These are phyloP conservation scores for Neurospora intermedia DNA, from an alignment of 495 filamentous ascomycete genomes.

Conservation along the genomic window DNA sequence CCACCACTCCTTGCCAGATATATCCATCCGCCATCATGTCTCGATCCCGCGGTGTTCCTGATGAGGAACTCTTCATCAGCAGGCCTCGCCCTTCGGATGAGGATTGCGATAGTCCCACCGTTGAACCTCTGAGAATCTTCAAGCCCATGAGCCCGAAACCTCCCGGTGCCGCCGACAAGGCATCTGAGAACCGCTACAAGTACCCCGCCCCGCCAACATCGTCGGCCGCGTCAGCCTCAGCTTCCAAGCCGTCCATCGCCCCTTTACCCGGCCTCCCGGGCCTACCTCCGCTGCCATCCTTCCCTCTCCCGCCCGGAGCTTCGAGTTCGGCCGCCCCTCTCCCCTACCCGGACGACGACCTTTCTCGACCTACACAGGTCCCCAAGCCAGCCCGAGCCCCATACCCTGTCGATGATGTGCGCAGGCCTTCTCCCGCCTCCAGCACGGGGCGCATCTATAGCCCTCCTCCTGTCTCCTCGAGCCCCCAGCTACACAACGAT, in stretches of 20 bases:
- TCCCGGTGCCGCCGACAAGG: constrained; percentile 21
- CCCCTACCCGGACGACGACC: constrained; percentile 70
- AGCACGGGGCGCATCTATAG: constrained; percentile 24
- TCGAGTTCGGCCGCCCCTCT: constrained; percentile 54
- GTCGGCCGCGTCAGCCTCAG: constrained; percentile 21
- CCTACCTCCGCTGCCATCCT: constrained; percentile 34
- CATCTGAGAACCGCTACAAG: constrained; percentile 23
- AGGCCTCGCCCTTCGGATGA: constrained; percentile 33
- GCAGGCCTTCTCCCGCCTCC: constrained; percentile 20
- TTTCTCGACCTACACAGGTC: constrained; percentile 26
- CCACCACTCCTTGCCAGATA: constrained; percentile 1
- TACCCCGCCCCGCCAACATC: constrained; percentile 39
- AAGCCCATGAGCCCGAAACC: constrained; percentile 51
- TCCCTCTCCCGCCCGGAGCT: constrained; percentile 49
- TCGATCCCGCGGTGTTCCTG: constrained; percentile 42
- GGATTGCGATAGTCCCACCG: constrained; percentile 55
- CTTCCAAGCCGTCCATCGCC: constrained; percentile 18
- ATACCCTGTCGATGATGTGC: constrained; percentile 36
- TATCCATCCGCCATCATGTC: constrained; percentile 24
- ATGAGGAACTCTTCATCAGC: constrained; percentile 71
- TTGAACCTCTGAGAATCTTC: constrained; percentile 79
- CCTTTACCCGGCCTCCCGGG: constrained; percentile 5
- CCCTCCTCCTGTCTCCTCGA: constrained; percentile 24
- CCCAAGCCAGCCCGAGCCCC: constrained; percentile 31
- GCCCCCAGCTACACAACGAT: constrained; percentile 25